These are phyloP conservation scores for Sugiyamaella japonica DNA, from an alignment of 1,139 yeast species.

Conservation along the genomic window DNA sequence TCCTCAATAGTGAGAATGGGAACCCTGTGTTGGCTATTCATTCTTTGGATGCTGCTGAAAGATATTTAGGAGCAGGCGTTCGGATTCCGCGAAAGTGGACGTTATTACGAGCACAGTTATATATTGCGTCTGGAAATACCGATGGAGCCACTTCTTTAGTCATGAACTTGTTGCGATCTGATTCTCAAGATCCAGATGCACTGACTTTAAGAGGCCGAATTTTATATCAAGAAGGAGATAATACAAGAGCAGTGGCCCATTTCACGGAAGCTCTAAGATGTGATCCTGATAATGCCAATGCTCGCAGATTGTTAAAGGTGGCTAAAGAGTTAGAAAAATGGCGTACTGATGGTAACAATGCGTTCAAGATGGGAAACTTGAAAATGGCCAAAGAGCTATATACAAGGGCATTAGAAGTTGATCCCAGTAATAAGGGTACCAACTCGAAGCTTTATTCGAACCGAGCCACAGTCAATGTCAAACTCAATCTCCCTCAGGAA, in stretches of 20 bases:
- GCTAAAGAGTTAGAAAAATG: conserved; percentile 44
- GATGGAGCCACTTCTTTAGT: conserved; percentile 44
- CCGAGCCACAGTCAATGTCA: conserved; percentile 70
- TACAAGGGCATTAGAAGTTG: conserved; percentile 61
- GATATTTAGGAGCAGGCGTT: conserved; percentile 40
- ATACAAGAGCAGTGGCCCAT: conserved; percentile 42
- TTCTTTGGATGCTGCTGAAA: conserved; percentile 43
- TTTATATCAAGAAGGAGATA: conserved; percentile 43
- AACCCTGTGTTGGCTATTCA: conserved; percentile 38
- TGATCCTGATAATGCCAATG: conserved; percentile 44
- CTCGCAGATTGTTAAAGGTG: conserved; percentile 38
- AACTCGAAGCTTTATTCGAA: conserved; percentile 70
- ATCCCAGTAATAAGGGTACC: conserved; percentile 46
- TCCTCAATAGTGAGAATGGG: conserved; percentile 28
- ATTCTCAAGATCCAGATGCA: conserved; percentile 43
- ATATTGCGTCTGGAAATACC: conserved; percentile 36
- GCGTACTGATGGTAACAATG: conserved; percentile 60
- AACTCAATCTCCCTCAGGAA: conserved; percentile 53
- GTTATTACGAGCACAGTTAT: conserved; percentile 38
- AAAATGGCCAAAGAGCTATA: conserved; percentile 61
- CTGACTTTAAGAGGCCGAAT: conserved; percentile 43
- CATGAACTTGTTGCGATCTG: conserved; percentile 40
- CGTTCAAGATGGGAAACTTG: conserved; percentile 57
- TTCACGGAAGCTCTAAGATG: conserved; percentile 45
- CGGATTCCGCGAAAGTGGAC: conserved; percentile 42